Percentiles rank a stretch among this genome's conserved stretches.
Conservation (phyloP, 441 rosid species). For the Pelargonium myrrhifolium region DNA sequence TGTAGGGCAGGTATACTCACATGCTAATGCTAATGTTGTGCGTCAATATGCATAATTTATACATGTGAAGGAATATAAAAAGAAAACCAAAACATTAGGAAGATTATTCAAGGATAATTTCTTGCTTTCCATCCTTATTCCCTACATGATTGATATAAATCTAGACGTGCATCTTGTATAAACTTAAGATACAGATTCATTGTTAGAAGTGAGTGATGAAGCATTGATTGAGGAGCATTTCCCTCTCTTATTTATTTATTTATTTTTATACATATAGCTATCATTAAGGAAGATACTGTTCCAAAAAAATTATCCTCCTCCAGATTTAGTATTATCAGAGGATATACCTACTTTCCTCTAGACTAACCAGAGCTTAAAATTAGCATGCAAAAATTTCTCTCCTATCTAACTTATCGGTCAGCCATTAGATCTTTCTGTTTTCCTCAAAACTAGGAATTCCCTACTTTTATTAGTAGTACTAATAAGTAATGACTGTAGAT, state of each 20-base stretch:
- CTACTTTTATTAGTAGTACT: neutral
- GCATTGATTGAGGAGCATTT: neutral
- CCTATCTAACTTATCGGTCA: neutral
- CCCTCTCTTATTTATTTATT: neutral
- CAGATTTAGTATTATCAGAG: neutral
- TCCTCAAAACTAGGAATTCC: neutral
- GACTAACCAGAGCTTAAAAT: neutral
- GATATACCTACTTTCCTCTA: neutral
- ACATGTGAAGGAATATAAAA: no score
- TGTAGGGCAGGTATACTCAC: no score
- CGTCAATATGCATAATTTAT: no score
- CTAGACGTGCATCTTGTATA: no score
- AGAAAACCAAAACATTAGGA: no score
- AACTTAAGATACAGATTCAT: no score
- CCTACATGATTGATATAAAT: no score
- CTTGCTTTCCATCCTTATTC: no score
- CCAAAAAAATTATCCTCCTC: neutral
- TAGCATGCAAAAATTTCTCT: constrained; percentile 1
- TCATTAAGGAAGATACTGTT: neutral
- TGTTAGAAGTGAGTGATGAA: no score
- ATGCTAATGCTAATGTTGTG: no score
- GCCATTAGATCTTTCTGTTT: neutral
- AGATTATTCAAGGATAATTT: no score
- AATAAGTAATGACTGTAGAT: neutral
- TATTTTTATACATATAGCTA: neutral